A percentile compares a stretch with the other conserved stretches of the same genome.
phyloP scores from a whole-genome alignment of 2,329 filamentous ascomycete species.

The Alternaria angustiovoidea region DNA sequence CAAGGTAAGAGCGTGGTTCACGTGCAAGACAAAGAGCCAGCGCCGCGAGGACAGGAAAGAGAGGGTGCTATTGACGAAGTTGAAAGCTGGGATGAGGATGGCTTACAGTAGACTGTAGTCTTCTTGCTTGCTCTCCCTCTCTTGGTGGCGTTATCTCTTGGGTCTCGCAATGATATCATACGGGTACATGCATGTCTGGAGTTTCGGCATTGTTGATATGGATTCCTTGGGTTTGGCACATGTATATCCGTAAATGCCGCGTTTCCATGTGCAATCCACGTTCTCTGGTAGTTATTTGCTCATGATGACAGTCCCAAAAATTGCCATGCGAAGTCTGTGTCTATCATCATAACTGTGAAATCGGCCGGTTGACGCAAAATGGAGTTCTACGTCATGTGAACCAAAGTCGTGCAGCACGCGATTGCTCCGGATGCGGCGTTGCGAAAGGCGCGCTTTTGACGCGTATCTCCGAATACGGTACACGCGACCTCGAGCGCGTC shows the following conservation, averaged over 20 bases:
- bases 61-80: conserved; percentile 87
- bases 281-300: not conserved
- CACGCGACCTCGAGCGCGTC: not conserved
- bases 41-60: conserved; percentile 64
- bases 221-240: conserved; percentile 18
- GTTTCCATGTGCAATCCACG: conserved; percentile 4
- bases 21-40: conserved; percentile 73
- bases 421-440: not conserved
- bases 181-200: conserved; percentile 17
- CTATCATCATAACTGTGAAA: not conserved
- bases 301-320: not conserved
- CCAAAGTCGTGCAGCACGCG: not conserved
- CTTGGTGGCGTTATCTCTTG: conserved; percentile 5
- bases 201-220: not conserved
- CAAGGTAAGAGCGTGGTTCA: conserved; percentile 83
- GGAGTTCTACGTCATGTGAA: not conserved
- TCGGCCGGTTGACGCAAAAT: not conserved
- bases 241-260: conserved; percentile 19
- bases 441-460: not conserved
- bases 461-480: not conserved
- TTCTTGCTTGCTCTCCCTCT: not conserved
- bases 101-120: conserved; percentile 23
- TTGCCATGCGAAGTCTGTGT: not conserved
- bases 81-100: conserved; percentile 75
- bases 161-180: conserved; percentile 7